Percentiles rank a stretch among this genome's conserved stretches.
Evolutionary conservation across 495 filamentous ascomycete genomes (phyloP).

Genomic region (Podospora fimiseda): DNA sequence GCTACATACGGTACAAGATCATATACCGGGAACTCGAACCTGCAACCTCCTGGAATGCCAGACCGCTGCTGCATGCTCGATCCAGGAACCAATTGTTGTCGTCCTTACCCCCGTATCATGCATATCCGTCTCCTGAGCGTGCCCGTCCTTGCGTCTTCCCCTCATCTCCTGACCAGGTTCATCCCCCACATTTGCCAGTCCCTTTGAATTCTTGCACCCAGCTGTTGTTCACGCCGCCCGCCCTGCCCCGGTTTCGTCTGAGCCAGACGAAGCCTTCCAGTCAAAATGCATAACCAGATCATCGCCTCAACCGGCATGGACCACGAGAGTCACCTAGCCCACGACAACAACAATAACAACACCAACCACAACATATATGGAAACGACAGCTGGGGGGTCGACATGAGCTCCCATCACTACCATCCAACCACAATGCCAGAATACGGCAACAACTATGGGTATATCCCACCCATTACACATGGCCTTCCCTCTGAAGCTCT

Average conservation of each 20-base stretch:
- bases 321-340: constrained; percentile 42
- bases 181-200: constrained; percentile 18
- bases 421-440: constrained; percentile 40
- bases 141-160: constrained; percentile 15
- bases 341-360: constrained; percentile 33
- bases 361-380: constrained; percentile 25
- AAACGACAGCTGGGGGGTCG: constrained; percentile 37
- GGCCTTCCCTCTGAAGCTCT: constrained; percentile 42
- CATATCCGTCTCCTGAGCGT: constrained; percentile 21
- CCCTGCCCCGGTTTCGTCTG: constrained; percentile 24
- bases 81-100: constrained; percentile 25
- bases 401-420: constrained; percentile 40
- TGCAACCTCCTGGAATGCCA: constrained; percentile 19
- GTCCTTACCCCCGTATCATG: constrained; percentile 21
- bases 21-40: constrained; percentile 14
- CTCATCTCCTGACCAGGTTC: constrained; percentile 19
- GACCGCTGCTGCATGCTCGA: constrained; percentile 27
- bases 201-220: constrained; percentile 16
- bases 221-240: constrained; percentile 24
- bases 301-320: constrained; percentile 42
- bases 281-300: constrained; percentile 47
- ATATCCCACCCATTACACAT: constrained; percentile 39
- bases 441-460: constrained; percentile 35
- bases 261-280: constrained; percentile 23
- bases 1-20: constrained; percentile 10